A percentile compares a stretch with the other conserved stretches of the same genome.
These are phyloP conservation scores for Plasmodium adleri DNA, from an alignment of 169 alveolate genomes.

Conservation along the genomic window DNA sequence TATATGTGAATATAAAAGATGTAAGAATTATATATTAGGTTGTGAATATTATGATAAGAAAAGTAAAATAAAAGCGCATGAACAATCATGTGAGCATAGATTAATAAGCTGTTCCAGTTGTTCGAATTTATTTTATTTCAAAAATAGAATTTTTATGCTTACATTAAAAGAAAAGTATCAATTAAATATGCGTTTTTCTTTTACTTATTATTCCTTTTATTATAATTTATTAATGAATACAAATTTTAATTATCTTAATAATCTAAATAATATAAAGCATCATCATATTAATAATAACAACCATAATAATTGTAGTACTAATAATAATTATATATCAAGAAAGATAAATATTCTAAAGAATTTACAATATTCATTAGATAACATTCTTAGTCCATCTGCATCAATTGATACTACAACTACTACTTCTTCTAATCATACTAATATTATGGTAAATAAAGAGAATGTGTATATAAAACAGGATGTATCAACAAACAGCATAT, in stretches of 20 bases:
- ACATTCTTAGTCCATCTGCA: neutral
- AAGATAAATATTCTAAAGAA: conserved; percentile 16
- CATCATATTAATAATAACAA: neutral
- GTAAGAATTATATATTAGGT: conserved; percentile 74
- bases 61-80: conserved; percentile 50
- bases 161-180: conserved; percentile 49
- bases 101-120: conserved; percentile 74
- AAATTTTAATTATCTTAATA: conserved; percentile 40
- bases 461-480: too few relatives aligned
- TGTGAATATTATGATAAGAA: conserved; percentile 74
- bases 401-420: neutral
- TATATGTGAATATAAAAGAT: conserved; percentile 47
- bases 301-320: neutral
- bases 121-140: conserved; percentile 65
- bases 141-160: conserved; percentile 62
- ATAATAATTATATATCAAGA: conserved; percentile 49
- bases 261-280: neutral
- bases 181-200: conserved; percentile 28
- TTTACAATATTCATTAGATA: conserved; percentile 30
- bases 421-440: neutral
- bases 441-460: neutral
- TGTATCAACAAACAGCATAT: too few relatives aligned
- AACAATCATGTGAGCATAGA: conserved; percentile 71
- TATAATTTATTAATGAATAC: conserved; percentile 64
- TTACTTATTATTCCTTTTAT: conserved; percentile 63